Percentiles rank a stretch among this genome's conserved stretches.
Conservation (phyloP, 192 early-diverging fungal species). For the Mortierella hygrophila region DNA sequence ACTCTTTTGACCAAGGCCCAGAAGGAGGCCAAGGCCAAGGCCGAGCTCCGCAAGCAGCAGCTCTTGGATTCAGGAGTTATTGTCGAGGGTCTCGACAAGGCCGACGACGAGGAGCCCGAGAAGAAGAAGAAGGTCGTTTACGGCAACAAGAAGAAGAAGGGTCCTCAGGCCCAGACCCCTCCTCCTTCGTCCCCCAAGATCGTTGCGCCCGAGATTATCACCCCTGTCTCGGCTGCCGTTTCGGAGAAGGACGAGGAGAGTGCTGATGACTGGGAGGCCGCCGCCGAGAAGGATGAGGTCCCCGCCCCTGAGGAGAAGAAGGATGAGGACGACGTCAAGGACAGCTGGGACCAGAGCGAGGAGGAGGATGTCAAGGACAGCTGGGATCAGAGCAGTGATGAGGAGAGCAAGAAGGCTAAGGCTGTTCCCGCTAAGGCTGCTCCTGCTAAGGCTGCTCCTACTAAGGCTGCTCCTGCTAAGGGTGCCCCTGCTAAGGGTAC, state of each 20-base stretch:
- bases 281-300: conserved; percentile 60
- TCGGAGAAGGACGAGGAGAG: conserved; percentile 61
- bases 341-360: conserved; percentile 63
- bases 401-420: conserved; percentile 58
- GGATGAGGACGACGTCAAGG: conserved; percentile 68
- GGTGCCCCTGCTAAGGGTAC: conserved; percentile 49
- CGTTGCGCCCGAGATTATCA: conserved; percentile 42
- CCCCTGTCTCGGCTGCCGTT: conserved; percentile 54
- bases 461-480: conserved; percentile 51
- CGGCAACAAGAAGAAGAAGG: conserved; percentile 81
- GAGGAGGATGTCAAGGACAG: conserved; percentile 74
- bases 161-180: conserved; percentile 44
- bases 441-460: conserved; percentile 22
- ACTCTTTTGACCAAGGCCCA: conserved; percentile 95
- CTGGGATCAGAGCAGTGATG: conserved; percentile 61
- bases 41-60: conserved; percentile 77
- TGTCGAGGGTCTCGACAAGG: conserved; percentile 74
- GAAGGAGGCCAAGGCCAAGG: conserved; percentile 82
- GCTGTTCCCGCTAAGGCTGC: conserved; percentile 23
- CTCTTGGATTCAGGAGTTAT: conserved; percentile 86
- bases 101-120: conserved; percentile 50
- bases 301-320: conserved; percentile 58
- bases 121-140: conserved; percentile 83
- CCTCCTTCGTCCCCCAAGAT: conserved; percentile 57
- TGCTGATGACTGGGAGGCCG: conserved; percentile 52